Percentiles rank a stretch among this genome's conserved stretches.
phyloP scores from a whole-genome alignment of 441 rosid genomes.

The Capsella rubella region DNA sequence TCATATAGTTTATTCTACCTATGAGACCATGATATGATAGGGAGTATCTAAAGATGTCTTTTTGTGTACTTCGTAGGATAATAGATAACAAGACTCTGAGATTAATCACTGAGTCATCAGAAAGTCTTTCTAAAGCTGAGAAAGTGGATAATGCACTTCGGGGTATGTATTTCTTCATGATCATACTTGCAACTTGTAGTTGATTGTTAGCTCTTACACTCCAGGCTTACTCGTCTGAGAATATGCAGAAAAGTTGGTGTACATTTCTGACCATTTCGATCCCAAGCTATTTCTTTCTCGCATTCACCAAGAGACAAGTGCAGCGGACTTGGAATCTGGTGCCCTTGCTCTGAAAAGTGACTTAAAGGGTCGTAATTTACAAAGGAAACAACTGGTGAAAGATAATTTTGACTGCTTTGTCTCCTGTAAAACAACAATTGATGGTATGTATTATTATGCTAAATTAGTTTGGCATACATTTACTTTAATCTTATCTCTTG shows the following conservation, averaged over 20 bases:
- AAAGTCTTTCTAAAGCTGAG: constrained; percentile 64
- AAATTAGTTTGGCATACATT: constrained; percentile 27
- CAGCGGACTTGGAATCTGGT: constrained; percentile 88
- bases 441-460: constrained; percentile 60
- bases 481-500: constrained; percentile 15
- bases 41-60: constrained; percentile 21
- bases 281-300: constrained; percentile 93
- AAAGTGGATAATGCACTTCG: constrained; percentile 75
- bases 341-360: constrained; percentile 93
- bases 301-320: constrained; percentile 76
- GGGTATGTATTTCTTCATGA: constrained; percentile 53
- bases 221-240: background rate
- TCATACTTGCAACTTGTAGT: constrained; percentile 8
- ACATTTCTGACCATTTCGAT: constrained; percentile 87
- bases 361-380: constrained; percentile 89
- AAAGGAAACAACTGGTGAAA: constrained; percentile 93
- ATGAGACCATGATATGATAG: background rate
- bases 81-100: constrained; percentile 86
- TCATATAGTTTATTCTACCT: constrained; percentile 6
- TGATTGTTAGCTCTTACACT: background rate
- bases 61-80: constrained; percentile 59
- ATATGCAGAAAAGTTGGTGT: constrained; percentile 86
- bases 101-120: constrained; percentile 77
- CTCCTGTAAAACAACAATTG: constrained; percentile 98
- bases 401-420: constrained; percentile 99